Percentiles rank a stretch among this genome's conserved stretches.
phyloP scores from a whole-genome alignment of 805 yeast species.

The Saturnispora bothae region DNA sequence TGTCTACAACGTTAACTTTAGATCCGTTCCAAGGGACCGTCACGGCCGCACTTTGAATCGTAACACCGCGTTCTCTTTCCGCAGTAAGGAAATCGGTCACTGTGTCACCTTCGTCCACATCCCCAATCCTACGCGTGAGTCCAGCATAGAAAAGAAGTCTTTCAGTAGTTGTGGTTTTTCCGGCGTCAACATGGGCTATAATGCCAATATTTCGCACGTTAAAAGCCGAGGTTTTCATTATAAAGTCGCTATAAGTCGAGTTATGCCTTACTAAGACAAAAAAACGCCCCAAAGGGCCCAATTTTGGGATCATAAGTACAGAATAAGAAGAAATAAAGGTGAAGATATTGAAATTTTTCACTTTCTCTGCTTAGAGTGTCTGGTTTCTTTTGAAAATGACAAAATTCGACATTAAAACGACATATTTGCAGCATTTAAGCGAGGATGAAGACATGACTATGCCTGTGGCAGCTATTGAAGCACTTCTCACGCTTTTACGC shows the following conservation, averaged over 20 bases:
- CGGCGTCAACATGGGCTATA: constrained; percentile 98
- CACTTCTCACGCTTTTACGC: constrained; percentile 72
- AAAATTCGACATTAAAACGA: constrained; percentile 69
- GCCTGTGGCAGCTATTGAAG: constrained; percentile 98
- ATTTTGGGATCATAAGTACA: too few relatives aligned
- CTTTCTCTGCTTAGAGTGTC: neutral
- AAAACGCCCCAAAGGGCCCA: too few relatives aligned
- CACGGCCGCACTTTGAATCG: constrained; percentile 94
- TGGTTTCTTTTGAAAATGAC: constrained; percentile 5
- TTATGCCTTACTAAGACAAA: too few relatives aligned
- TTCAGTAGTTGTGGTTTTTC: constrained; percentile 96
- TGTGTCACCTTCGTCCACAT: constrained; percentile 95
- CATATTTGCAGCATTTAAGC: constrained; percentile 68
- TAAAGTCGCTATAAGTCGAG: constrained; percentile 15
- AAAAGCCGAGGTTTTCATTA: constrained; percentile 17
- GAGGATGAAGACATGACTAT: constrained; percentile 96
- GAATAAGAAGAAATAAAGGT: too few relatives aligned
- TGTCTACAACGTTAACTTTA: constrained; percentile 81
- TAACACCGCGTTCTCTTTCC: constrained; percentile 87
- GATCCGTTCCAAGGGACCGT: constrained; percentile 71
- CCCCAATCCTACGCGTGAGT: constrained; percentile 66
- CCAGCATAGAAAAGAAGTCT: constrained; percentile 90
- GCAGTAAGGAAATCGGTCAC: constrained; percentile 87
- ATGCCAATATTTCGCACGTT: constrained; percentile 81
- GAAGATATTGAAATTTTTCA: constrained; percentile 2